A percentile compares a stretch with the other conserved stretches of the same genome.
These are phyloP conservation scores for Aphanomyces astaci DNA, from an alignment of 352 stramenopile genomes.

Conservation along the genomic window DNA sequence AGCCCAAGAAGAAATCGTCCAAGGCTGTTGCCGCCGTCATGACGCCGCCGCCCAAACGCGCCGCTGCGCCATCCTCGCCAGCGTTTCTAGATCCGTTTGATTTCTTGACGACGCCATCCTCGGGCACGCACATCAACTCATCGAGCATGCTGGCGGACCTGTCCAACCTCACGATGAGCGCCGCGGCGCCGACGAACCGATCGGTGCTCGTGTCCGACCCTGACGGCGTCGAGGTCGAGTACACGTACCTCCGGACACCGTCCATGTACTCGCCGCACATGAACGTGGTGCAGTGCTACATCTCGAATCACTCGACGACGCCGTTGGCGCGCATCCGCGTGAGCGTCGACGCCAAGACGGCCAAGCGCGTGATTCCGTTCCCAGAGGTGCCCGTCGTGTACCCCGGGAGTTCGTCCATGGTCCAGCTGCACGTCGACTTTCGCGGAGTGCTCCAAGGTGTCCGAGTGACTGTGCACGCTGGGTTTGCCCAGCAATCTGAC, in stretches of 20 bases:
- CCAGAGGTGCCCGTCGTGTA: slow-evolving; percentile 77
- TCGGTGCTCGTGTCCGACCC: slow-evolving; percentile 48
- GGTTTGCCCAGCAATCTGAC: slow-evolving; percentile 27
- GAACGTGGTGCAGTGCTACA: slow-evolving; percentile 66
- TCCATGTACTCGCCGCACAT: slow-evolving; percentile 54
- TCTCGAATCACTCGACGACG: slow-evolving; percentile 55
- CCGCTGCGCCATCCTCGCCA: too few relatives aligned
- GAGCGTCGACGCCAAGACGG: slow-evolving; percentile 7
- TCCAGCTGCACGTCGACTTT: slow-evolving; percentile 80
- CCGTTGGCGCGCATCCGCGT: slow-evolving; percentile 46
- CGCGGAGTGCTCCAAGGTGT: slow-evolving; percentile 55
- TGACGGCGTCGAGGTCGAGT: slow-evolving; percentile 57
- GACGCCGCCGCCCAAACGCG: slow-evolving; percentile 28
- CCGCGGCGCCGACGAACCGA: slow-evolving; percentile 27
- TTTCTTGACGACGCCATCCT: slow-evolving; percentile 31
- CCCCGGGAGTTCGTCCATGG: slow-evolving; percentile 65
- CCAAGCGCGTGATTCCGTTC: slow-evolving; percentile 52
- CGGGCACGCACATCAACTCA: slow-evolving; percentile 21
- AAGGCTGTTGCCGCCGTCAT: slow-evolving; percentile 5
- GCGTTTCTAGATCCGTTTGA: slow-evolving; percentile 45
- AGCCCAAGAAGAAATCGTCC: slow-evolving; percentile 10
- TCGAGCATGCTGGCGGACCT: slow-evolving; percentile 40
- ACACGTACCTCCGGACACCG: slow-evolving; percentile 51
- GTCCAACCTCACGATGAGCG: slow-evolving; percentile 52
- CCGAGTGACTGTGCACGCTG: slow-evolving; percentile 50